Percentiles rank a stretch among this genome's conserved stretches.
Evolutionary conservation across 139 green algal genomes (phyloP).

Genomic region (Ettlia oleoabundans): DNA sequence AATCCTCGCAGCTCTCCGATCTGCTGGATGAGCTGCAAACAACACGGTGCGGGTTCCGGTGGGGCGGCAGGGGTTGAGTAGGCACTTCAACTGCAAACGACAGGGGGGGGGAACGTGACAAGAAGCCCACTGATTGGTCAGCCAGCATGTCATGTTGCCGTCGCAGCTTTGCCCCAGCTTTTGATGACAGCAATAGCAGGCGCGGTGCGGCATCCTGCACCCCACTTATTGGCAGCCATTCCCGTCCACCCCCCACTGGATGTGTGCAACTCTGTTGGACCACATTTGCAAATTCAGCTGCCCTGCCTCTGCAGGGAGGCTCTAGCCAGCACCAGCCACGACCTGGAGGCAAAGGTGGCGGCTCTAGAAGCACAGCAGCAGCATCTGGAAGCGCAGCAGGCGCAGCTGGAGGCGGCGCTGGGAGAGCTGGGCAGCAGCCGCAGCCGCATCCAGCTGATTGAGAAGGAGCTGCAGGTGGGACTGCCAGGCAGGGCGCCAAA

Average conservation of each 20-base stretch:
- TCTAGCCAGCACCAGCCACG: not conserved
- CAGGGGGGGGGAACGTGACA: no score
- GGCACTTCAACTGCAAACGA: no score
- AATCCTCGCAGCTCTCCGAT: not conserved
- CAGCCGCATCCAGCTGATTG: slow-evolving; percentile 6
- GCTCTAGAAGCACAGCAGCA: slow-evolving; percentile 13
- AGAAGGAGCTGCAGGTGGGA: slow-evolving; percentile 25
- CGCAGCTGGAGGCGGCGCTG: slow-evolving; percentile 6
- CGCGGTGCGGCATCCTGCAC: no score
- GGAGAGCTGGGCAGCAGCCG: slow-evolving; percentile 19
- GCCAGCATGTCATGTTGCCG: no score
- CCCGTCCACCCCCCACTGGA: no score
- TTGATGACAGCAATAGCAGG: no score
- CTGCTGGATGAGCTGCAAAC: not conserved
- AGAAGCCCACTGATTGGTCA: no score
- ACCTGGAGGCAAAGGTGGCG: slow-evolving; percentile 12
- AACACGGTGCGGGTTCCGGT: slow-evolving; percentile 18
- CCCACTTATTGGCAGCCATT: no score
- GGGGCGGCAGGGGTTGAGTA: no score
- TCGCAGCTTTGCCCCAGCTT: no score
- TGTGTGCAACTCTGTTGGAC: no score
- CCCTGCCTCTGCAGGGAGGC: not conserved
- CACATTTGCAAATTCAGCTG: not conserved
- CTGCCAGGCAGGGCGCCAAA: no score
- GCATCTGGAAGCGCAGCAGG: slow-evolving; percentile 3